phyloP scores from a whole-genome alignment of 192 early-diverging fungal genomes.

The Rhizophagus prolifer region DNA sequence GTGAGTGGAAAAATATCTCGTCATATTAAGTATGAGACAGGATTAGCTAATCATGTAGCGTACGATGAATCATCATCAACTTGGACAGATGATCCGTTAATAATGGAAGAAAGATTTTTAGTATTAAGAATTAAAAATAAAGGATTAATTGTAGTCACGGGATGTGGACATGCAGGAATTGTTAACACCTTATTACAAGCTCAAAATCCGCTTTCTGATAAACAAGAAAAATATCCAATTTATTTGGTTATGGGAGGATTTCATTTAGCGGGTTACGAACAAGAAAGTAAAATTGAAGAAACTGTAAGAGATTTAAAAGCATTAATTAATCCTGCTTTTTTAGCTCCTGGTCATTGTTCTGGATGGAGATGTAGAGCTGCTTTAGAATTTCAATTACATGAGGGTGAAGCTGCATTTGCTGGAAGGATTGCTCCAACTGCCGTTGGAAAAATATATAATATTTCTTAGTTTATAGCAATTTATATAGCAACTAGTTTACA shows the following conservation, averaged over 20 bases:
- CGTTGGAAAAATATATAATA: background rate
- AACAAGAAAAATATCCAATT: slow-evolving; percentile 8
- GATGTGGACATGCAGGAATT: slow-evolving; percentile 41
- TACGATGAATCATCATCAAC: slow-evolving; percentile 14
- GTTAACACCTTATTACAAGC: slow-evolving; percentile 37
- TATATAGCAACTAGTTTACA: too few species aligned
- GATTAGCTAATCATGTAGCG: slow-evolving; percentile 33
- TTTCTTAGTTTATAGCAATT: background rate
- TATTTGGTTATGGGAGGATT: slow-evolving; percentile 41
- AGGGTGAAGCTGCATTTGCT: background rate
- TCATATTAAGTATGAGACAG: slow-evolving; percentile 37
- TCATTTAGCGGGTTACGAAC: slow-evolving; percentile 34
- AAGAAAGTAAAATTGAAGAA: slow-evolving; percentile 36
- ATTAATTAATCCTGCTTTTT: slow-evolving; percentile 28
- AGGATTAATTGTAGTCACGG: slow-evolving; percentile 36
- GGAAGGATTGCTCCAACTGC: background rate
- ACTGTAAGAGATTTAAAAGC: slow-evolving; percentile 6
- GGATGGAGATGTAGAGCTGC: slow-evolving; percentile 40
- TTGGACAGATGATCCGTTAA: slow-evolving; percentile 33
- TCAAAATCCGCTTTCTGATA: slow-evolving; percentile 27
- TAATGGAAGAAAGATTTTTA: slow-evolving; percentile 39
- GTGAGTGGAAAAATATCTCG: slow-evolving; percentile 35
- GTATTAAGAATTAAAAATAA: slow-evolving; percentile 34
- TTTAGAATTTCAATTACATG: slow-evolving; percentile 21
- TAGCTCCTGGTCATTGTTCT: slow-evolving; percentile 43